Evolutionary conservation across 306 rosid genomes (phyloP).

Genomic region (Quercus glauca): DNA sequence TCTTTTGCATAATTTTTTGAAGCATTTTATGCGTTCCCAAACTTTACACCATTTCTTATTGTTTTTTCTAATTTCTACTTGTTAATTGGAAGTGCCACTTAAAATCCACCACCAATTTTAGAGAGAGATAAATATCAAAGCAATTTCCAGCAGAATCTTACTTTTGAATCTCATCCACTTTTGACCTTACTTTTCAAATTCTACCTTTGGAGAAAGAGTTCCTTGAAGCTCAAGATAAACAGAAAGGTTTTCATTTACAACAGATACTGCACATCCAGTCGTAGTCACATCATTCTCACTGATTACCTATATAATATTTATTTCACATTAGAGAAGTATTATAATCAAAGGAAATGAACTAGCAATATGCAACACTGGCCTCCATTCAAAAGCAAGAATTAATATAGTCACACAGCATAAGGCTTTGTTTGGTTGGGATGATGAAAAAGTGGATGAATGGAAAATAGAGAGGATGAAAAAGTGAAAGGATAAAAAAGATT

Average conservation of each 20-base stretch:
- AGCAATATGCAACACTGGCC: not conserved
- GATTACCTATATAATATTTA: slow-evolving; percentile 28
- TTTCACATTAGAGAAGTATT: not conserved
- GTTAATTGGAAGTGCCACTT: too few species aligned
- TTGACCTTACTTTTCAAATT: slow-evolving; percentile 42
- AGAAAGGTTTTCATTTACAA: slow-evolving; percentile 38
- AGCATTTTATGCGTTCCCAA: too few species aligned
- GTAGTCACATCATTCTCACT: slow-evolving; percentile 39
- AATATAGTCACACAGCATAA: not conserved
- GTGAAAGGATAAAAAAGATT: too few species aligned
- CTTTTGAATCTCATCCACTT: slow-evolving; percentile 42
- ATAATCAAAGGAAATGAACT: not conserved
- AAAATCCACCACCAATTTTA: not conserved
- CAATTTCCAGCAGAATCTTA: slow-evolving; percentile 14
- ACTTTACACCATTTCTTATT: too few species aligned
- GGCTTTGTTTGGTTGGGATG: not conserved
- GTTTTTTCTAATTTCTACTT: too few species aligned
- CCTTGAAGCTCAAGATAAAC: slow-evolving; percentile 47
- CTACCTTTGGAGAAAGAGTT: slow-evolving; percentile 41
- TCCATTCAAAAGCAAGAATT: not conserved
- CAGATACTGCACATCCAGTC: slow-evolving; percentile 41
- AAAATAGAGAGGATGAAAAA: too few species aligned
- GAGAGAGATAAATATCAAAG: not conserved
- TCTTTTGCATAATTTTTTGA: too few species aligned
- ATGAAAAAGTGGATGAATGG: too few species aligned